A percentile compares a stretch with the other conserved stretches of the same genome.
Evolutionary conservation across 1,139 yeast genomes (phyloP).

Genomic region (Debaryomycetaceae sp.): DNA sequence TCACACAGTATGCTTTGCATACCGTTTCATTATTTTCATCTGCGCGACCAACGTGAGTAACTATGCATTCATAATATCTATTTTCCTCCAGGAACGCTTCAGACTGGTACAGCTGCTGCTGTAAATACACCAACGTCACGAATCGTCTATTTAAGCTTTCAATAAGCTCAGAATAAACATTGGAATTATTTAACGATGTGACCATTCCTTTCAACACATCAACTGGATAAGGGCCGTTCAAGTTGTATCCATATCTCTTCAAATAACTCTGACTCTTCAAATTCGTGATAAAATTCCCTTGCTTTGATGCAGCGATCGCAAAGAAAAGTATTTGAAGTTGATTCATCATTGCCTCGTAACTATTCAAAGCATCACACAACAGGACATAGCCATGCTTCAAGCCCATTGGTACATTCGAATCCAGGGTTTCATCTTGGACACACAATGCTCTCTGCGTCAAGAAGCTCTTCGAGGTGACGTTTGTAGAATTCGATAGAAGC

Average conservation of each 20-base stretch:
- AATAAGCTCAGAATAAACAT: constrained; percentile 12
- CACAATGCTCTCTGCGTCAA: constrained; percentile 14
- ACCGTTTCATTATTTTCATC: constrained; percentile 10
- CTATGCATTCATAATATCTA: constrained; percentile 20
- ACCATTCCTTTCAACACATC: constrained; percentile 15
- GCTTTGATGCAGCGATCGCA: background rate
- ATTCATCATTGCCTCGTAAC: constrained; percentile 28
- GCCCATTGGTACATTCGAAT: constrained; percentile 18
- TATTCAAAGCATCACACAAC: constrained; percentile 18
- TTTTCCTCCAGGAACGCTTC: background rate
- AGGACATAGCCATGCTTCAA: constrained; percentile 27
- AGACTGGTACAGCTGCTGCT: constrained; percentile 11
- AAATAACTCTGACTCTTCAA: constrained; percentile 20
- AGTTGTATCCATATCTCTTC: constrained; percentile 32
- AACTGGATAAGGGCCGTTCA: constrained; percentile 28
- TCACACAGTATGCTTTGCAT: constrained; percentile 38
- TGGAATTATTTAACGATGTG: constrained; percentile 14
- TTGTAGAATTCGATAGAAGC: constrained; percentile 32
- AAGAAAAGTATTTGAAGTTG: constrained; percentile 35
- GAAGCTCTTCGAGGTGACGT: constrained; percentile 30
- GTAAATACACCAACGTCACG: constrained; percentile 25
- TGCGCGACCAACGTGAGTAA: constrained; percentile 22
- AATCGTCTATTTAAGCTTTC: constrained; percentile 14
- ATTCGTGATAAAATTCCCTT: background rate
- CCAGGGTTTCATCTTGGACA: constrained; percentile 6